Percentiles rank a stretch among this genome's conserved stretches.
phyloP scores from a whole-genome alignment of 164 flowering plant species.

The Aristolochia contorta region DNA sequence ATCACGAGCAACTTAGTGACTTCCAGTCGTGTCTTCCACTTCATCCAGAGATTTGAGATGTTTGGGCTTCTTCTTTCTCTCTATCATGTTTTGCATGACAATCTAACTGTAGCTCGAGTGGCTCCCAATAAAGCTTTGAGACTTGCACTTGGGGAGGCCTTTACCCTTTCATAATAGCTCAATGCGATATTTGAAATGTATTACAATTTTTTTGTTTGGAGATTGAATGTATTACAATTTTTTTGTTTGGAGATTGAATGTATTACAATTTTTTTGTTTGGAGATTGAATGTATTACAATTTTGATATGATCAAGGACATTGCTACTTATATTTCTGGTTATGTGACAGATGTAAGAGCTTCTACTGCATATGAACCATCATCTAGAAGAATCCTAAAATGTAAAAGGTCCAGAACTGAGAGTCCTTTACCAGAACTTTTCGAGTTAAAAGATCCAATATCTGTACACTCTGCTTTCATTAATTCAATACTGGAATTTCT shows the following conservation, averaged over 20 bases:
- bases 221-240: too few species aligned
- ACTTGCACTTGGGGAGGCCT: constrained; percentile 32
- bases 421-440: constrained; percentile 36
- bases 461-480: constrained; percentile 38
- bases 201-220: too few species aligned
- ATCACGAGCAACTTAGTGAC: constrained; percentile 10
- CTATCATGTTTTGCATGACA: constrained; percentile 36
- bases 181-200: constrained; percentile 38
- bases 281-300: too few species aligned
- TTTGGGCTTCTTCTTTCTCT: constrained; percentile 63
- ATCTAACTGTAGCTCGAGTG: constrained; percentile 36
- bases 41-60: constrained; percentile 27
- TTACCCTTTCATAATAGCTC: constrained; percentile 45
- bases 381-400: constrained; percentile 41
- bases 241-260: too few species aligned
- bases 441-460: constrained; percentile 29
- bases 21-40: constrained; percentile 5
- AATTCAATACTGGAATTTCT: constrained; percentile 56
- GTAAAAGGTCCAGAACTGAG: constrained; percentile 40
- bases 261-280: too few species aligned
- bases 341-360: constrained; percentile 27
- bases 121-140: constrained; percentile 45
- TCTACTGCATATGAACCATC: constrained; percentile 28
- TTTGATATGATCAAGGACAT: constrained; percentile 18
- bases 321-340: constrained; percentile 23